phyloP scores from a whole-genome alignment of 2,329 filamentous ascomycete genomes.

The Colletotrichum tabaci region DNA sequence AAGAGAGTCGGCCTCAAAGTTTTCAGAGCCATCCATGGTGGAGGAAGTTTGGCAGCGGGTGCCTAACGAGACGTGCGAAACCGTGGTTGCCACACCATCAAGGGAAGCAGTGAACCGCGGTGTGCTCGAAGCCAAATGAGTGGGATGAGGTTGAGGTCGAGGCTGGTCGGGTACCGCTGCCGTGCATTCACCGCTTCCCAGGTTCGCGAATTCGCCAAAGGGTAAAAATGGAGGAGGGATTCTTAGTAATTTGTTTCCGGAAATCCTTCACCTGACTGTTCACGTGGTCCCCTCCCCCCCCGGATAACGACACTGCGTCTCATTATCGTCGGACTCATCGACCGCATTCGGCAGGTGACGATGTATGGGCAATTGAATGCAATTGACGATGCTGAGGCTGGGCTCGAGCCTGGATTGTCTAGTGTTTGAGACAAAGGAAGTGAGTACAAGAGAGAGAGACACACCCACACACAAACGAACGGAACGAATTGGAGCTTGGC shows the following conservation, averaged over 20 bases:
- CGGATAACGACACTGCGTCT: constrained; percentile 12
- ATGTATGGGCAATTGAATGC: neutral
- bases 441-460: no score
- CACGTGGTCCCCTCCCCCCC: constrained; percentile 26
- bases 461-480: neutral
- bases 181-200: constrained; percentile 30
- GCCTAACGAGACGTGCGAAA: constrained; percentile 11
- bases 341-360: constrained; percentile 15
- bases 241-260: constrained; percentile 15
- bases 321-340: neutral
- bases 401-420: constrained; percentile 7
- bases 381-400: constrained; percentile 5
- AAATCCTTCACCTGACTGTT: constrained; percentile 36
- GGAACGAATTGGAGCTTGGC: constrained; percentile 12
- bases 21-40: constrained; percentile 28
- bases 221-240: neutral
- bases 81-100: constrained; percentile 28
- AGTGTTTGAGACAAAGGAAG: constrained; percentile 12
- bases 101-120: constrained; percentile 8
- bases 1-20: constrained; percentile 2
- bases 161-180: constrained; percentile 16
- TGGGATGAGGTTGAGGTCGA: neutral
- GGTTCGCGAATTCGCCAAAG: constrained; percentile 16
- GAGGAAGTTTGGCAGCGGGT: constrained; percentile 14
- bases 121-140: constrained; percentile 15